Conservation (phyloP, 345 rosid species). For the Sonneratia alba region DNA sequence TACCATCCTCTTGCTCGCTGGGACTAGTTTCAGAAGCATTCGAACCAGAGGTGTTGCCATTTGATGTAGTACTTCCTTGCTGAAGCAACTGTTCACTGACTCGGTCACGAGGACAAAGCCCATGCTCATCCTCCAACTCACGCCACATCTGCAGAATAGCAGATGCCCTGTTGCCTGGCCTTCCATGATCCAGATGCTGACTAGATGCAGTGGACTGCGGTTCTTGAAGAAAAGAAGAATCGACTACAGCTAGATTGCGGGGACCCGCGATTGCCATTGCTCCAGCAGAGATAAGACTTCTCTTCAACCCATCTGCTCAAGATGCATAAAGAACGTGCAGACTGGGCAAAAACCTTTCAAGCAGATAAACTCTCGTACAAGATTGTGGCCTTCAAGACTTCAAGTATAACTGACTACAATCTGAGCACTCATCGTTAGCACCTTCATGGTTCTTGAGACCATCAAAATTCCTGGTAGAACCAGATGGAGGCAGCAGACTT, state of each 20-base stretch:
- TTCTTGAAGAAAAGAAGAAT: constrained; percentile 61
- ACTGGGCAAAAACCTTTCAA: constrained; percentile 4
- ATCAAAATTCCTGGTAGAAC: constrained; percentile 4
- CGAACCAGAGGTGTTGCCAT: constrained; percentile 25
- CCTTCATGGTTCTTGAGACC: neutral
- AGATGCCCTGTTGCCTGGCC: constrained; percentile 52
- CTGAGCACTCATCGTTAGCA: neutral
- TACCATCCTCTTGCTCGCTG: constrained; percentile 27
- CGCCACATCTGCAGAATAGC: constrained; percentile 76
- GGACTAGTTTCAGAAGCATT: constrained; percentile 30
- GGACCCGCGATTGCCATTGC: constrained; percentile 78
- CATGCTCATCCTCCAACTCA: constrained; percentile 85
- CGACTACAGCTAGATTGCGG: constrained; percentile 63
- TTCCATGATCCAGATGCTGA: constrained; percentile 44
- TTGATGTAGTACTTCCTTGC: constrained; percentile 29
- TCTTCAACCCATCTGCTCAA: constrained; percentile 37
- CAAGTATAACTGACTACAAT: constrained; percentile 8
- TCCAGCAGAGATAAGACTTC: constrained; percentile 3
- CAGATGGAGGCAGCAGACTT: neutral
- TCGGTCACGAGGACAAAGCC: constrained; percentile 58
- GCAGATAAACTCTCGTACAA: constrained; percentile 21
- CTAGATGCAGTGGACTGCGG: constrained; percentile 47
- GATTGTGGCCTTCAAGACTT: constrained; percentile 14
- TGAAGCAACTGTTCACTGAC: constrained; percentile 34
- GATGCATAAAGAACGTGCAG: constrained; percentile 25